Conservation (phyloP, 2,329 filamentous ascomycete genomes). For the Microcyclosporella mali region DNA sequence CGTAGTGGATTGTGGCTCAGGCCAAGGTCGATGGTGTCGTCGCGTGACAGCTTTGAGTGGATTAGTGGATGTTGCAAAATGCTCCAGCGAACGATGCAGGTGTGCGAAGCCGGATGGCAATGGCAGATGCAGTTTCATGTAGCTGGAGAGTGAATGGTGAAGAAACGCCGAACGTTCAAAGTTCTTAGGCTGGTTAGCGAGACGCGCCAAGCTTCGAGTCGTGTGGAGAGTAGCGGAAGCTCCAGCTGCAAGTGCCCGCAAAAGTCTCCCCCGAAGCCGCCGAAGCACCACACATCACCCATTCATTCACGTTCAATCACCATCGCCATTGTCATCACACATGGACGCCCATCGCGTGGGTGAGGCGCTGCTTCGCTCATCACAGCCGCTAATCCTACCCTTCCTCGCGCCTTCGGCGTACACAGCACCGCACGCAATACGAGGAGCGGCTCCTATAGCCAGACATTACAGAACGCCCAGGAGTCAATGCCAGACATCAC, state of each 20-base stretch:
- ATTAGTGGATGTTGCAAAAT: too few relatives aligned
- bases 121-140: too few relatives aligned
- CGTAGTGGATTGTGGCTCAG: background rate
- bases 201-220: too few relatives aligned
- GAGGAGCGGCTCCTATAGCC: slow-evolving; percentile 7
- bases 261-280: background rate
- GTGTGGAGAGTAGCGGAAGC: too few relatives aligned
- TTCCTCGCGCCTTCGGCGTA: slow-evolving; percentile 19
- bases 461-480: slow-evolving; percentile 9
- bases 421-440: slow-evolving; percentile 5
- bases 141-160: too few relatives aligned
- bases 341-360: slow-evolving; percentile 31
- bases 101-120: too few relatives aligned
- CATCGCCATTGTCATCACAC: slow-evolving; percentile 1
- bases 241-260: too few relatives aligned
- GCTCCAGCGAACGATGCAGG: too few relatives aligned
- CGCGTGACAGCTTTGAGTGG: too few relatives aligned
- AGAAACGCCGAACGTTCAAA: too few relatives aligned
- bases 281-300: background rate
- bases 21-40: too few relatives aligned
- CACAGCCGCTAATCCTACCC: slow-evolving; percentile 18
- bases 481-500: slow-evolving; percentile 12
- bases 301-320: background rate
- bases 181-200: too few relatives aligned
- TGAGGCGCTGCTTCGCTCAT: slow-evolving; percentile 26